phyloP scores from a whole-genome alignment of 2,329 filamentous ascomycete species.

The Neofusicoccum kwambonambiense region DNA sequence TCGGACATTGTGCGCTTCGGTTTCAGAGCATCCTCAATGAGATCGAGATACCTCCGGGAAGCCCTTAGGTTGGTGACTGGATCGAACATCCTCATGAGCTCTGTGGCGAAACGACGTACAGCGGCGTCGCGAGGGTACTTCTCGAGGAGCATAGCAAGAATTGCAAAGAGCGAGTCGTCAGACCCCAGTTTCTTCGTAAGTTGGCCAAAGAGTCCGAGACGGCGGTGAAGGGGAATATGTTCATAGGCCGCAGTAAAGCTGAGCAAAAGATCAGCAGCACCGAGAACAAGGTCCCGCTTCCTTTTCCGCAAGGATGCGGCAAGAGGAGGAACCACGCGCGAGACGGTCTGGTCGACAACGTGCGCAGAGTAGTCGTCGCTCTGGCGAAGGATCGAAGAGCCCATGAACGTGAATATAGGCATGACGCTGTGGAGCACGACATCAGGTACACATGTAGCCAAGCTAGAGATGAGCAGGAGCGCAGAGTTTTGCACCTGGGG shows the following conservation, averaged over 20 bases:
- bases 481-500: slow-evolving; percentile 93
- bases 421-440: slow-evolving; percentile 94
- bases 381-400: slow-evolving; percentile 83
- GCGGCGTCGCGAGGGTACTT: slow-evolving; percentile 76
- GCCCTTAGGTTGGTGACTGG: slow-evolving; percentile 73
- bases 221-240: slow-evolving; percentile 85
- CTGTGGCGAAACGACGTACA: slow-evolving; percentile 71
- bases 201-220: slow-evolving; percentile 78
- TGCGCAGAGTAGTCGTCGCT: slow-evolving; percentile 96
- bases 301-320: slow-evolving; percentile 78
- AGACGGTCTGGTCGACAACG: slow-evolving; percentile 89
- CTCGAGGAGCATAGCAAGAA: slow-evolving; percentile 87
- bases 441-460: slow-evolving; percentile 86
- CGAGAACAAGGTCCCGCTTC: slow-evolving; percentile 74
- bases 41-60: slow-evolving; percentile 71
- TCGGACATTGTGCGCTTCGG: slow-evolving; percentile 72
- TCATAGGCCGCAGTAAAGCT: slow-evolving; percentile 97
- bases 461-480: slow-evolving; percentile 78
- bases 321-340: slow-evolving; percentile 87
- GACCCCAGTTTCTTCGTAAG: slow-evolving; percentile 82
- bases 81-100: slow-evolving; percentile 70
- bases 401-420: slow-evolving; percentile 99
- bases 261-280: slow-evolving; percentile 84
- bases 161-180: slow-evolving; percentile 81
- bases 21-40: slow-evolving; percentile 73